Conservation (phyloP, 805 yeast genomes). For the Wickerhamomyces pijperi region DNA sequence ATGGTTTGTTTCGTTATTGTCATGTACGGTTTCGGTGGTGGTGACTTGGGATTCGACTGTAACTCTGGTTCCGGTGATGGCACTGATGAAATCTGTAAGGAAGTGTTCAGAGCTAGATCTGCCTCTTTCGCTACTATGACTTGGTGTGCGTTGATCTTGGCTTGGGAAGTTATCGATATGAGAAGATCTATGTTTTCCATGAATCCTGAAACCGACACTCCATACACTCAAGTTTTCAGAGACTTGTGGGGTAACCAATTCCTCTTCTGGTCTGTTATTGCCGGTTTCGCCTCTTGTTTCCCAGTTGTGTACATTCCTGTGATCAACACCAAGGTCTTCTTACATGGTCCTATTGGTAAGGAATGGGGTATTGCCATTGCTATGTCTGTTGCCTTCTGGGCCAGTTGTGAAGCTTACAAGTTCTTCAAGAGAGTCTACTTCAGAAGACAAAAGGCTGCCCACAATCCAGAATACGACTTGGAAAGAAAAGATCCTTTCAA, state of each 20-base stretch:
- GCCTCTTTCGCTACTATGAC: slow-evolving; percentile 74
- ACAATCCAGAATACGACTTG: slow-evolving; percentile 53
- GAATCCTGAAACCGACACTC: slow-evolving; percentile 54
- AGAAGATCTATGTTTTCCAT: slow-evolving; percentile 59
- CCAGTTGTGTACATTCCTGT: slow-evolving; percentile 84
- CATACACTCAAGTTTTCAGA: slow-evolving; percentile 45
- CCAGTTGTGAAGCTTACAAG: slow-evolving; percentile 59
- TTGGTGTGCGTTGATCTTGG: slow-evolving; percentile 72
- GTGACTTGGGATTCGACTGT: slow-evolving; percentile 55
- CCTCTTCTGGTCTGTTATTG: slow-evolving; percentile 68
- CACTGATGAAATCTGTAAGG: slow-evolving; percentile 28
- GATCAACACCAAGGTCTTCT: slow-evolving; percentile 66
- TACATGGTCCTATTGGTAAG: slow-evolving; percentile 58
- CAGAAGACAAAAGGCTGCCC: slow-evolving; percentile 27
- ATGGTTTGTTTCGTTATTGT: slow-evolving; percentile 53
- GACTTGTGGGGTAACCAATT: slow-evolving; percentile 70
- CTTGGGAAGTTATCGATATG: slow-evolving; percentile 77
- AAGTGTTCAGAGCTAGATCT: slow-evolving; percentile 68
- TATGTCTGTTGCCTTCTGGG: slow-evolving; percentile 43
- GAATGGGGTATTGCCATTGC: slow-evolving; percentile 77
- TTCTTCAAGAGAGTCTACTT: slow-evolving; percentile 47
- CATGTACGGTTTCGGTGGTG: slow-evolving; percentile 57
- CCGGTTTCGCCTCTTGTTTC: slow-evolving; percentile 62
- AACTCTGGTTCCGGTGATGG: slow-evolving; percentile 33
- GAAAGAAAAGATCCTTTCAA: slow-evolving; percentile 54